These are phyloP conservation scores for Falciphora oryzae DNA, from an alignment of 2,329 filamentous ascomycete species.

Conservation along the genomic window DNA sequence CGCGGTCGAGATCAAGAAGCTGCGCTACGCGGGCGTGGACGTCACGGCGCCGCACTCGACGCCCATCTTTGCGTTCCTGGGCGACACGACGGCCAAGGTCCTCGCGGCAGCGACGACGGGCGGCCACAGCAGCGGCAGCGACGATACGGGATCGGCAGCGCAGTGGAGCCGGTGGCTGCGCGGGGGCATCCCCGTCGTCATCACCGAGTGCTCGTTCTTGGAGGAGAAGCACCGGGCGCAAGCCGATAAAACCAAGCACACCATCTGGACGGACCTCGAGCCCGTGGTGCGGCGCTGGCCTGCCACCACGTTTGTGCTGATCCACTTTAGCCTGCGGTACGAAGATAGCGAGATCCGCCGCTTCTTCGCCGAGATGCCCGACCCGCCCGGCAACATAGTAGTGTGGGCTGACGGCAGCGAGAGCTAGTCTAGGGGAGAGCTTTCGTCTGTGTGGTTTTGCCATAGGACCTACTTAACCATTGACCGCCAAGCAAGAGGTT, in stretches of 20 bases:
- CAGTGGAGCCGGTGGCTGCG: constrained; percentile 27
- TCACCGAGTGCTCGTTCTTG: constrained; percentile 45
- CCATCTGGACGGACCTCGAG: constrained; percentile 40
- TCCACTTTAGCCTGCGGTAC: constrained; percentile 42
- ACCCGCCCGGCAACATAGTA: constrained; percentile 37
- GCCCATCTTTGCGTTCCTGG: constrained; percentile 42
- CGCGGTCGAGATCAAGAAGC: constrained; percentile 30
- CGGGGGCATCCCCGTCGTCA: constrained; percentile 36
- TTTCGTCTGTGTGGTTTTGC: no score
- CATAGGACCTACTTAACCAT: no score
- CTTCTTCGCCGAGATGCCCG: constrained; percentile 35
- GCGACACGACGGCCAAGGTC: constrained; percentile 37
- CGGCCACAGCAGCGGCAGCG: constrained; percentile 12
- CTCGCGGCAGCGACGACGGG: constrained; percentile 27
- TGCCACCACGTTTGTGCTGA: constrained; percentile 38
- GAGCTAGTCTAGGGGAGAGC: neutral
- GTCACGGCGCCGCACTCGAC: constrained; percentile 33
- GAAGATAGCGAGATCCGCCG: constrained; percentile 31
- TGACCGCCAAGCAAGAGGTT: no score
- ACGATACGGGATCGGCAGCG: neutral
- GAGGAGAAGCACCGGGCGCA: constrained; percentile 36
- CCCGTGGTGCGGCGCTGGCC: constrained; percentile 36
- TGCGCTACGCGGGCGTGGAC: constrained; percentile 31
- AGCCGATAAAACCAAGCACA: constrained; percentile 41
- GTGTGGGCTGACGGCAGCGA: constrained; percentile 37